phyloP scores from a whole-genome alignment of 257 asterid genomes.

The Solanum tacnaense region DNA sequence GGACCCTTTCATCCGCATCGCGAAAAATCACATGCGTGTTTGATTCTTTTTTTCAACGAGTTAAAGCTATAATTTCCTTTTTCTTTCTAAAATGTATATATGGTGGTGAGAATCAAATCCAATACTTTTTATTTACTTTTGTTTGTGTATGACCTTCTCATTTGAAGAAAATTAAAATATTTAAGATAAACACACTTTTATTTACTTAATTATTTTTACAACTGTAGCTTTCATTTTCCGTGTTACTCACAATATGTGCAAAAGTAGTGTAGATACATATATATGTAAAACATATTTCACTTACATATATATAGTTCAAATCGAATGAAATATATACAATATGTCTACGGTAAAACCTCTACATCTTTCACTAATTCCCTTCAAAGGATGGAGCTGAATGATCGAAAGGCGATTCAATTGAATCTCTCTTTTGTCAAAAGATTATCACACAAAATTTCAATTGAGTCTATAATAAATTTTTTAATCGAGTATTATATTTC shows the following conservation, averaged over 20 bases:
- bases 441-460: not conserved
- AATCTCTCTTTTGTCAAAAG: not conserved
- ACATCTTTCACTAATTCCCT: not conserved
- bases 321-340: not conserved
- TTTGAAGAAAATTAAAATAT: not conserved
- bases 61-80: not conserved
- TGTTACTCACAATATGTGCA: not conserved
- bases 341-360: not conserved
- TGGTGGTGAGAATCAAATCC: not conserved
- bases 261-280: not conserved
- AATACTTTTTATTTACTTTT: not conserved
- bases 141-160: not conserved
- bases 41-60: not conserved
- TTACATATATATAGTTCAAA: not conserved
- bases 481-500: too few species aligned
- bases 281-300: not conserved
- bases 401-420: not conserved
- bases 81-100: not conserved
- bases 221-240: not conserved
- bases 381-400: not conserved
- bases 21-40: not conserved
- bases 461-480: rapidly evolving
- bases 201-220: not conserved
- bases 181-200: not conserved
- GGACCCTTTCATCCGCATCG: slow-evolving; percentile 15